phyloP scores from a whole-genome alignment of 2,329 filamentous ascomycete species.

The Fusarium oligoseptatum region DNA sequence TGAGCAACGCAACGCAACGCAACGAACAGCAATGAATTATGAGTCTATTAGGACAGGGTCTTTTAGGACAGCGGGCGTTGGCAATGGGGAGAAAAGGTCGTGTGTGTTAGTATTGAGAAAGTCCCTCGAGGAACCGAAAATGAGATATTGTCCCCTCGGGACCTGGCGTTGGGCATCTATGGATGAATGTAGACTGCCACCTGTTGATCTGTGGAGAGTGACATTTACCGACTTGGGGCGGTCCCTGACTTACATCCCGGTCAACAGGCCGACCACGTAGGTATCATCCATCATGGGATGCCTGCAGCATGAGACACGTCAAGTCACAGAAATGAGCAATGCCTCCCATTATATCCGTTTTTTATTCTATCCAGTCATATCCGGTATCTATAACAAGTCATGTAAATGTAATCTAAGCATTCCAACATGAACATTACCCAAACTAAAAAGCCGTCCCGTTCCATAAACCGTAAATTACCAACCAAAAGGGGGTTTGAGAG shows the following conservation, averaged over 20 bases:
- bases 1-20: neutral
- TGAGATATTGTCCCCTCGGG: neutral
- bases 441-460: neutral
- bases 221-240: neutral
- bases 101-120: neutral
- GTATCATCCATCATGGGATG: neutral
- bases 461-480: neutral
- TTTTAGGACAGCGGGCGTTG: conserved; percentile 6
- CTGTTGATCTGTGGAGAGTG: neutral
- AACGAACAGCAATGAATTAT: conserved; percentile 2
- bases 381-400: neutral
- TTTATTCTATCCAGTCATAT: neutral
- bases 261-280: neutral
- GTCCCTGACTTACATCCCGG: neutral
- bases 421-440: neutral
- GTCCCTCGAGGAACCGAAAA: neutral
- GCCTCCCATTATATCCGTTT: neutral
- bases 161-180: neutral
- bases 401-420: neutral
- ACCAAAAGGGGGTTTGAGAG: neutral
- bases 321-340: neutral
- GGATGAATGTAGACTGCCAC: neutral
- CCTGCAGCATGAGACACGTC: neutral
- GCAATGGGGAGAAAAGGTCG: neutral
- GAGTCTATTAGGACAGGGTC: conserved; percentile 5